Evolutionary conservation across 805 yeast genomes (phyloP).

Genomic region (Candida rishiriensis): DNA sequence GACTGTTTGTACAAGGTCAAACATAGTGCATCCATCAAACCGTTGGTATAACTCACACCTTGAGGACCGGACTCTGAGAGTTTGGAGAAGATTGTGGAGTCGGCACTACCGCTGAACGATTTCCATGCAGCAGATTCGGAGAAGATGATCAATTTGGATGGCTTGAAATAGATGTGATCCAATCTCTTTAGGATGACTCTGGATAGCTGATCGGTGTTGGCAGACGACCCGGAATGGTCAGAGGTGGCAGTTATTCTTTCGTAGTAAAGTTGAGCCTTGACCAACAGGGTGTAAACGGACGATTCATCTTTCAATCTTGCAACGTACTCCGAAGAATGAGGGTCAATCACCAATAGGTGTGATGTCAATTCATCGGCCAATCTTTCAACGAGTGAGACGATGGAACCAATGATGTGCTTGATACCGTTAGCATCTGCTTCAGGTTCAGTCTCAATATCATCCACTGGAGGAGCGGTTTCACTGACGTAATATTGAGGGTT

Average conservation of each 20-base stretch:
- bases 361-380: constrained; percentile 90
- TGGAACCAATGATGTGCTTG: constrained; percentile 74
- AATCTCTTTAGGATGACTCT: constrained; percentile 79
- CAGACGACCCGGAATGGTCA: constrained; percentile 37
- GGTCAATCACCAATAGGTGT: constrained; percentile 84
- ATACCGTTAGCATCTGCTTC: constrained; percentile 60
- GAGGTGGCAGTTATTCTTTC: constrained; percentile 54
- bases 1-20: constrained; percentile 62
- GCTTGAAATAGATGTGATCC: constrained; percentile 92
- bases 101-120: constrained; percentile 32
- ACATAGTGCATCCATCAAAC: constrained; percentile 61
- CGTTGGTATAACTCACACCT: constrained; percentile 39
- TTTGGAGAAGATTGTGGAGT: constrained; percentile 35
- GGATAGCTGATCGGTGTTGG: constrained; percentile 54
- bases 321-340: constrained; percentile 91
- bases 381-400: constrained; percentile 84
- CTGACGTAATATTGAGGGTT: constrained; percentile 61
- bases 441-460: constrained; percentile 74
- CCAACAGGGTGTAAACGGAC: constrained; percentile 64
- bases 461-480: constrained; percentile 67
- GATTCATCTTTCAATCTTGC: constrained; percentile 87
- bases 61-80: constrained; percentile 23
- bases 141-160: constrained; percentile 62
- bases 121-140: constrained; percentile 79
- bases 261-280: constrained; percentile 82